A percentile compares a stretch with the other conserved stretches of the same genome.
These are phyloP conservation scores for Leptographium flavum DNA, from an alignment of 2,329 filamentous ascomycete genomes.

Conservation along the genomic window DNA sequence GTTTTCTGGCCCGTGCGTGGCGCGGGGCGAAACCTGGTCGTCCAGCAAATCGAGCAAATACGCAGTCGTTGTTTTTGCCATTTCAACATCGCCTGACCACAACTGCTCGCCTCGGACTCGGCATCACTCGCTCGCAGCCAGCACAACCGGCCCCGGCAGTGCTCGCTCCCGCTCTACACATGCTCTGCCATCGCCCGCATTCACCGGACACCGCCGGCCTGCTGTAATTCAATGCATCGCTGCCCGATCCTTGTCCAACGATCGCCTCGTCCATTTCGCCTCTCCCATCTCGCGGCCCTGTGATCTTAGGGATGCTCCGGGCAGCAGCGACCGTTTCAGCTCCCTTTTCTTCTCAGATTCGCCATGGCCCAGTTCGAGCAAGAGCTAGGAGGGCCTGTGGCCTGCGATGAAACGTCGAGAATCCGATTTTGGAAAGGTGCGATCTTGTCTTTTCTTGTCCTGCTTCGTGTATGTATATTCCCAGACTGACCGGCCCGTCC, in stretches of 20 bases:
- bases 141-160: neutral
- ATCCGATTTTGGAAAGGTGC: constrained; percentile 4
- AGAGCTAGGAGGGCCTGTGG: neutral
- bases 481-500: too few species aligned
- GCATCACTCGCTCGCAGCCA: neutral
- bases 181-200: neutral
- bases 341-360: neutral
- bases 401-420: neutral
- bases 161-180: neutral
- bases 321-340: neutral
- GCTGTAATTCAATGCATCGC: neutral
- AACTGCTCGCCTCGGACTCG: too few species aligned
- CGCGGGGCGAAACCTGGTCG: too few species aligned
- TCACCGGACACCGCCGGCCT: neutral
- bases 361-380: neutral
- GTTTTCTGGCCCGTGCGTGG: too few species aligned
- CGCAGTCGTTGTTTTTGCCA: too few species aligned
- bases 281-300: neutral
- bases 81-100: too few species aligned
- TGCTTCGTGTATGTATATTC: neutral
- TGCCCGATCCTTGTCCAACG: neutral
- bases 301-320: neutral
- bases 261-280: neutral
- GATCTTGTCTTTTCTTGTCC: neutral
- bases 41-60: too few species aligned